A percentile compares a stretch with the other conserved stretches of the same genome.
Conservation (phyloP, 73 alveolate genomes). For the Paramecium pentaurelia region DNA sequence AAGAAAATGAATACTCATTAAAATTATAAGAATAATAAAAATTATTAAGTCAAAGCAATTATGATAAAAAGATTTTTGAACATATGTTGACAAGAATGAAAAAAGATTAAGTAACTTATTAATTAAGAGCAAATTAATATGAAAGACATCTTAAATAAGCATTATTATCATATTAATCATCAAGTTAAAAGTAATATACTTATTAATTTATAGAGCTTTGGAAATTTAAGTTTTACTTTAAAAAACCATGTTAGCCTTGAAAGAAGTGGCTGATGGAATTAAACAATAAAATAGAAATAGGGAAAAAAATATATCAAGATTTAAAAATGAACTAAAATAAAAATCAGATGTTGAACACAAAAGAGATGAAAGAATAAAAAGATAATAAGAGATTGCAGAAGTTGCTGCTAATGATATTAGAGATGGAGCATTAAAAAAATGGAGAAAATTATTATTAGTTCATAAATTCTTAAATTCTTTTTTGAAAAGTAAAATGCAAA, state of each 20-base stretch:
- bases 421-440: constrained; percentile 50
- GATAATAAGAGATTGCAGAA: constrained; percentile 63
- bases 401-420: constrained; percentile 59
- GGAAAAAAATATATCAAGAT: constrained; percentile 38
- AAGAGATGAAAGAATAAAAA: constrained; percentile 56
- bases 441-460: constrained; percentile 61
- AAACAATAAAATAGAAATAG: constrained; percentile 51
- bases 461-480: constrained; percentile 50
- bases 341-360: constrained; percentile 10
- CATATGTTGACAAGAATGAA: constrained; percentile 60
- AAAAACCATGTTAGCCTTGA: not conserved
- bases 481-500: constrained; percentile 50
- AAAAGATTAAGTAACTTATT: not conserved
- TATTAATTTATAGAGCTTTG: not conserved
- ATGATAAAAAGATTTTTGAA: constrained; percentile 16
- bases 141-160: not conserved
- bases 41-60: not conserved
- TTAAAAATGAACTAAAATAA: constrained; percentile 30
- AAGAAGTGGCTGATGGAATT: not conserved
- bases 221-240: not conserved
- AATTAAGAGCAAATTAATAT: constrained; percentile 46
- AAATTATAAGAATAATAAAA: not conserved
- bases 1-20: not conserved
- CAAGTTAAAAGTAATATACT: not conserved
- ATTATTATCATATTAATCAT: not conserved